These are phyloP conservation scores for Pseudogymnoascus sp. DNA, from an alignment of 2,329 filamentous ascomycete species.

Conservation along the genomic window DNA sequence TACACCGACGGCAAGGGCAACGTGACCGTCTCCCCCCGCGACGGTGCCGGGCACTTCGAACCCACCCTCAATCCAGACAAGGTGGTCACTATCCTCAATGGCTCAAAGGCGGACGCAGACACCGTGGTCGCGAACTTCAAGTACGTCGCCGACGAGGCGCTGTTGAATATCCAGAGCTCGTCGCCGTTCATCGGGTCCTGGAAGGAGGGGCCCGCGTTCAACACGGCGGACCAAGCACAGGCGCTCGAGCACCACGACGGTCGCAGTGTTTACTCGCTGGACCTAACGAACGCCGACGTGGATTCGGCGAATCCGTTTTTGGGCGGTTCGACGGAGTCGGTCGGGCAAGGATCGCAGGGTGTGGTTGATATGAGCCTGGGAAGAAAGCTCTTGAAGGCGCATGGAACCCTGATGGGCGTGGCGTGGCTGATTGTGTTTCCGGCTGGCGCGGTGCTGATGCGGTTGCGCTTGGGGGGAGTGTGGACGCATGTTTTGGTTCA, in stretches of 20 bases:
- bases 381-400: conserved; percentile 28
- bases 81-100: neutral
- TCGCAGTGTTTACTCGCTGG: neutral
- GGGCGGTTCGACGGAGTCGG: neutral
- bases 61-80: neutral
- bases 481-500: conserved; percentile 48
- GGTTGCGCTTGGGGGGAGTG: conserved; percentile 26
- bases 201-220: neutral
- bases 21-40: conserved; percentile 47
- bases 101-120: neutral
- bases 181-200: neutral
- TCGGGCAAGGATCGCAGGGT: neutral
- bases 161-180: neutral
- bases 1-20: conserved; percentile 43
- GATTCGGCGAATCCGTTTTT: neutral
- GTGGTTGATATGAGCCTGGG: neutral
- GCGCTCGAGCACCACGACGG: neutral
- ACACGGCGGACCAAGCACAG: neutral
- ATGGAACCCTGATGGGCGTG: conserved; percentile 53
- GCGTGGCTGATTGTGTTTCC: conserved; percentile 52
- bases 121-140: neutral
- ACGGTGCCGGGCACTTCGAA: conserved; percentile 33
- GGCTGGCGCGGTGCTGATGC: conserved; percentile 51
- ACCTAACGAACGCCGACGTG: neutral
- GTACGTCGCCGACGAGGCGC: neutral